Percentiles rank a stretch among this genome's conserved stretches.
Evolutionary conservation across 2,329 filamentous ascomycete species (phyloP).

Genomic region (Hypocreales sp.): DNA sequence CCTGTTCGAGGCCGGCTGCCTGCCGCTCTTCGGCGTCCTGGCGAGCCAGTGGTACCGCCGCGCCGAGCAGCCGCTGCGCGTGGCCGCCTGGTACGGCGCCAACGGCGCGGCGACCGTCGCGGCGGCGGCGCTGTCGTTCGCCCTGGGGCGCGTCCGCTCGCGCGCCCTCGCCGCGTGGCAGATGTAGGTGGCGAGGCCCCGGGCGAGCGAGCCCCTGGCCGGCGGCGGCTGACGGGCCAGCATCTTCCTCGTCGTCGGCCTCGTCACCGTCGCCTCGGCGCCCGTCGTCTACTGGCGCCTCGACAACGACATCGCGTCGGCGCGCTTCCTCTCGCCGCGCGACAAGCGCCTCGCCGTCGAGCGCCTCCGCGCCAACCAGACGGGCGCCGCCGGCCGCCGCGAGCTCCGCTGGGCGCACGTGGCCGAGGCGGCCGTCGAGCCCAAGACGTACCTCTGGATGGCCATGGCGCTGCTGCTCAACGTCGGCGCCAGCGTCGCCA

Average conservation of each 20-base stretch:
- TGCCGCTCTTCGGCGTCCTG: constrained; percentile 30
- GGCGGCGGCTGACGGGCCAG: constrained; percentile 9
- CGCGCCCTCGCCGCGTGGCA: constrained; percentile 8
- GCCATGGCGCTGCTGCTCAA: constrained; percentile 46
- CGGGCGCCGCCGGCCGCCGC: constrained; percentile 57
- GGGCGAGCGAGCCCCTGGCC: no score
- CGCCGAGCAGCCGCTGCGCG: constrained; percentile 43
- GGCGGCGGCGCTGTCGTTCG: constrained; percentile 39
- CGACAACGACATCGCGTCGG: constrained; percentile 40
- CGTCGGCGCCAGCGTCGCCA: constrained; percentile 46
- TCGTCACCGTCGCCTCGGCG: constrained; percentile 41
- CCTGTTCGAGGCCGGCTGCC: constrained; percentile 34
- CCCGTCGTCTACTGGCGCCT: constrained; percentile 45
- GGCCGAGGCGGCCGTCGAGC: constrained; percentile 29
- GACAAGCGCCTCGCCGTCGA: constrained; percentile 57
- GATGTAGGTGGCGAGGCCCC: constrained; percentile 9
- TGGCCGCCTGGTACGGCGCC: constrained; percentile 52
- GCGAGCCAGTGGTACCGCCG: constrained; percentile 31
- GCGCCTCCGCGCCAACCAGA: constrained; percentile 57
- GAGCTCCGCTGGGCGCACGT: constrained; percentile 55
- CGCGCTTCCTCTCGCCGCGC: constrained; percentile 42
- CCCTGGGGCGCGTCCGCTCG: constrained; percentile 34
- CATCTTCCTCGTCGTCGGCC: constrained; percentile 43
- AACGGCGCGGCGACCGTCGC: constrained; percentile 42
- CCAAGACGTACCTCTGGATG: constrained; percentile 44